Conservation (phyloP, 371 early-diverging fungal genomes). For the Apophysomyces ossiformis region DNA sequence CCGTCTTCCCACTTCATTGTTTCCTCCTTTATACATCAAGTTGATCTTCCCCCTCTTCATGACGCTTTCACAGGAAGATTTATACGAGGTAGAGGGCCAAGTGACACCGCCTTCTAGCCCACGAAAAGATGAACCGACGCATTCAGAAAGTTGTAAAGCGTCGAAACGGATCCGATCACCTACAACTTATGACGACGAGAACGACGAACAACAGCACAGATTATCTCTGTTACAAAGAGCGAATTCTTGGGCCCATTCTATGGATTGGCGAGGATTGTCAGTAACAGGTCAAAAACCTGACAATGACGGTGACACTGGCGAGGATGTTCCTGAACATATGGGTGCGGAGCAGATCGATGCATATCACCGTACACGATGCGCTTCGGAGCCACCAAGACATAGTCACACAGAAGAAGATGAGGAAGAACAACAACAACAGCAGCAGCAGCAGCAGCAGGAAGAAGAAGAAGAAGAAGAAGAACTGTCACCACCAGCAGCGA, state of each 20-base stretch:
- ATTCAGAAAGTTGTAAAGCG: not conserved
- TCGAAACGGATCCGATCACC: not conserved
- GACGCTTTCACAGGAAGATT: not conserved
- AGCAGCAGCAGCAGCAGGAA: too few species aligned
- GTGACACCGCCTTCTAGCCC: constrained; percentile 5
- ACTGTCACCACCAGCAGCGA: too few species aligned
- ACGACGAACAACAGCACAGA: not conserved
- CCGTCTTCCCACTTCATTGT: too few species aligned
- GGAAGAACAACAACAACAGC: too few species aligned
- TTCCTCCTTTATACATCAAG: too few species aligned
- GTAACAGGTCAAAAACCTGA: not conserved
- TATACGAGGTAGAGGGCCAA: not conserved
- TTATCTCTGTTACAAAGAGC: not conserved
- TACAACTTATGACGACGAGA: not conserved
- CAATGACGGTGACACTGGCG: not conserved
- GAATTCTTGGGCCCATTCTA: not conserved
- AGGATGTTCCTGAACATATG: not conserved
- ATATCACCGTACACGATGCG: too few species aligned
- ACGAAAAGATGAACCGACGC: not conserved
- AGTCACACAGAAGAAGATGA: too few species aligned
- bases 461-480: too few species aligned
- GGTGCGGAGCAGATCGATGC: too few species aligned
- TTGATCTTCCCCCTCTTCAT: not conserved
- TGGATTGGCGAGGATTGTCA: not conserved
- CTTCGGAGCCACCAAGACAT: not conserved